phyloP scores from a whole-genome alignment of 2,329 filamentous ascomycete genomes.

The Penicillium digitatum region DNA sequence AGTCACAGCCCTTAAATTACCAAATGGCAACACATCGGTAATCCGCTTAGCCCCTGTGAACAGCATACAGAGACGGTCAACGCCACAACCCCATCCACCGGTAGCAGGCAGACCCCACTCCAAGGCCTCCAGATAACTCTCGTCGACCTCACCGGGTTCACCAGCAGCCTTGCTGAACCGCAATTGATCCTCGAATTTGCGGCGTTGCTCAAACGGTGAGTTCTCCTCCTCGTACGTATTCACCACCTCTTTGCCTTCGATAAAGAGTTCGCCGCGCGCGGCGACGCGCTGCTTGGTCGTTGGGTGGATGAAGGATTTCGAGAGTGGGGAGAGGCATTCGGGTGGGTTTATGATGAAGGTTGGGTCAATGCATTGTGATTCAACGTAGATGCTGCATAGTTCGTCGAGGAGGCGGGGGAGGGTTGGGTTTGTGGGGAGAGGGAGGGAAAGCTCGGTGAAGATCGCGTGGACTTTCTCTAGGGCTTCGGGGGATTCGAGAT shows the following conservation, averaged over 20 bases:
- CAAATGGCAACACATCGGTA: conserved; percentile 82
- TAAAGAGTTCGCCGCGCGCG: conserved; percentile 80
- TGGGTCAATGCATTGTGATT: conserved; percentile 67
- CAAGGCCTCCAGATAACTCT: conserved; percentile 77
- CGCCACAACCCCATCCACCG: conserved; percentile 90
- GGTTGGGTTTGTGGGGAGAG: conserved; percentile 51
- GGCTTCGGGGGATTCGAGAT: conserved; percentile 55
- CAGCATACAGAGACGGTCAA: conserved; percentile 89
- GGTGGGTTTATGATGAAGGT: conserved; percentile 89
- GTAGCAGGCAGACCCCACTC: conserved; percentile 92
- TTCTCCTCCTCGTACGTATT: conserved; percentile 99
- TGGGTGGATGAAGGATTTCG: conserved; percentile 76
- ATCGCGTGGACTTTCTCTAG: conserved; percentile 55
- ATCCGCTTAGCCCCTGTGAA: conserved; percentile 76
- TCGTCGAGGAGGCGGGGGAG: conserved; percentile 74
- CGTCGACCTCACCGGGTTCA: conserved; percentile 57
- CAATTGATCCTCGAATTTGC: conserved; percentile 69
- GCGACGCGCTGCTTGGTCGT: conserved; percentile 67
- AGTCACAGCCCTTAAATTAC: conserved; percentile 62
- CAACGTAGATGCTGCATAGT: conserved; percentile 71
- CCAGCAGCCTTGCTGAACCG: conserved; percentile 47
- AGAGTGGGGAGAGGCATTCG: conserved; percentile 81
- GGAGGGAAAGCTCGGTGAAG: conserved; percentile 50
- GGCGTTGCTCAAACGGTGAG: conserved; percentile 76
- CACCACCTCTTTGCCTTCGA: conserved; percentile 73